A percentile compares a stretch with the other conserved stretches of the same genome.
These are phyloP conservation scores for Hericium rajendrae DNA, from an alignment of 768 basidiomycete genomes.

Conservation along the genomic window DNA sequence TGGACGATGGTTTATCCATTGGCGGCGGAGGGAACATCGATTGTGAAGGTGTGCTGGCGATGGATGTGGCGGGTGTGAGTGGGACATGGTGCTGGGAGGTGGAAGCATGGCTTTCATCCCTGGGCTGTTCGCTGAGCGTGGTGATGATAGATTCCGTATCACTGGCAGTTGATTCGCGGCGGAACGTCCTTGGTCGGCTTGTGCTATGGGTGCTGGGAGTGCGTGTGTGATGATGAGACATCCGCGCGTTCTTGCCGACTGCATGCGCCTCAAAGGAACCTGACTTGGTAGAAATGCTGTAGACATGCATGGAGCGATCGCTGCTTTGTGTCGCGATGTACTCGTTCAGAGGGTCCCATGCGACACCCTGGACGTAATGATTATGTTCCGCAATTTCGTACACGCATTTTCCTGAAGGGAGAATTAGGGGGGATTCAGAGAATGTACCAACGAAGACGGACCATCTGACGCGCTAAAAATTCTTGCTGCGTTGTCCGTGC, in stretches of 20 bases:
- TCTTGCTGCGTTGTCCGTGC: constrained; percentile 90
- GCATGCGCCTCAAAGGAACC: constrained; percentile 86
- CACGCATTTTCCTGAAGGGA: constrained; percentile 64
- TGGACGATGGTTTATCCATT: constrained; percentile 54
- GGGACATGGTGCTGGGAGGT: constrained; percentile 23
- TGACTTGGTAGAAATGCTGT: constrained; percentile 69
- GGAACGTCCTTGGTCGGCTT: constrained; percentile 46
- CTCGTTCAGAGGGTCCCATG: constrained; percentile 97
- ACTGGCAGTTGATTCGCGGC: constrained; percentile 66
- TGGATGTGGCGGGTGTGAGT: constrained; percentile 59
- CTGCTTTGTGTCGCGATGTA: constrained; percentile 96
- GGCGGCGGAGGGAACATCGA: constrained; percentile 55
- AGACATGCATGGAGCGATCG: constrained; percentile 93
- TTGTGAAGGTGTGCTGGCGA: constrained; percentile 54
- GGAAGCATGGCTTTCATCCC: constrained; percentile 32
- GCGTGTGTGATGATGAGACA: constrained; percentile 60
- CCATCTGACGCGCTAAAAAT: constrained; percentile 73
- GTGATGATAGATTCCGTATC: constrained; percentile 60
- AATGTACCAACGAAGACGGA: constrained; percentile 22
- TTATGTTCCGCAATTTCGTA: constrained; percentile 88
- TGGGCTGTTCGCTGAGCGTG: constrained; percentile 42
- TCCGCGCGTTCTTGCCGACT: constrained; percentile 77
- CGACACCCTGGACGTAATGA: constrained; percentile 97
- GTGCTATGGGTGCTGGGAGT: constrained; percentile 47
- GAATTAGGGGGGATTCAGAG: constrained; percentile 4